phyloP scores from a whole-genome alignment of 2,329 filamentous ascomycete genomes.

The Aschersonia sp. region DNA sequence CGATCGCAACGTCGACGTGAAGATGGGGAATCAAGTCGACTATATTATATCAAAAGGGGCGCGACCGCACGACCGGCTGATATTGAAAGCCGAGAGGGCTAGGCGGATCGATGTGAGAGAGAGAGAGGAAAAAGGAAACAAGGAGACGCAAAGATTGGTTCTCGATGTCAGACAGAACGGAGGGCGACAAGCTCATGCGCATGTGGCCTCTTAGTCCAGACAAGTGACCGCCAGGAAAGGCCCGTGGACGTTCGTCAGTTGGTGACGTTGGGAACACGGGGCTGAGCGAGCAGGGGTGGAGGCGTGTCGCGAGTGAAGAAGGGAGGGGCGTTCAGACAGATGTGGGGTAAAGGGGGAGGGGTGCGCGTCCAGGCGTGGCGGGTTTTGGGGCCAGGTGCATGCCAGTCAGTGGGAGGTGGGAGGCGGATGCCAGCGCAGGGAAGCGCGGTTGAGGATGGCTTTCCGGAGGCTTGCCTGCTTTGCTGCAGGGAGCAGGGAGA shows the following conservation, averaged over 20 bases:
- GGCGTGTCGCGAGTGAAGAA: slow-evolving; percentile 1
- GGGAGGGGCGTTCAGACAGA: slow-evolving; percentile 4
- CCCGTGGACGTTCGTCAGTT: slow-evolving; percentile 20
- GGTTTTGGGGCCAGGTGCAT: not conserved
- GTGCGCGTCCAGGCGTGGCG: not conserved
- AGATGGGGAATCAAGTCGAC: not conserved
- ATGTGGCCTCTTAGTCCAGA: slow-evolving; percentile 12
- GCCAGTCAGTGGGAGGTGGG: not conserved
- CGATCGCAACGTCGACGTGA: not conserved
- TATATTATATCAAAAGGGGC: slow-evolving; percentile 5
- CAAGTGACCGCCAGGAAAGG: slow-evolving; percentile 14
- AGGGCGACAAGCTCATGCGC: slow-evolving; percentile 10
- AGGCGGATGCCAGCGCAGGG: no score
- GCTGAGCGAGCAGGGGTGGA: slow-evolving; percentile 17
- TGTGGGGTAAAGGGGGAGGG: not conserved
- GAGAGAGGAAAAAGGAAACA: slow-evolving; percentile 9
- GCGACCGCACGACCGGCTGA: slow-evolving; percentile 8
- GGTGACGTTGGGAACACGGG: slow-evolving; percentile 29
- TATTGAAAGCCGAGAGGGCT: slow-evolving; percentile 8
- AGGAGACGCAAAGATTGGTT: slow-evolving; percentile 5
- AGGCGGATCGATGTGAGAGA: not conserved
- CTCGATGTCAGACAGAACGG: slow-evolving; percentile 6
- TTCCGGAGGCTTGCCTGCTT: not conserved
- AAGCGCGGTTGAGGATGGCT: not conserved
- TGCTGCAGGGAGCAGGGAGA: not conserved